phyloP scores from a whole-genome alignment of 23 red algal species.

The Gracilariopsis chorda region DNA sequence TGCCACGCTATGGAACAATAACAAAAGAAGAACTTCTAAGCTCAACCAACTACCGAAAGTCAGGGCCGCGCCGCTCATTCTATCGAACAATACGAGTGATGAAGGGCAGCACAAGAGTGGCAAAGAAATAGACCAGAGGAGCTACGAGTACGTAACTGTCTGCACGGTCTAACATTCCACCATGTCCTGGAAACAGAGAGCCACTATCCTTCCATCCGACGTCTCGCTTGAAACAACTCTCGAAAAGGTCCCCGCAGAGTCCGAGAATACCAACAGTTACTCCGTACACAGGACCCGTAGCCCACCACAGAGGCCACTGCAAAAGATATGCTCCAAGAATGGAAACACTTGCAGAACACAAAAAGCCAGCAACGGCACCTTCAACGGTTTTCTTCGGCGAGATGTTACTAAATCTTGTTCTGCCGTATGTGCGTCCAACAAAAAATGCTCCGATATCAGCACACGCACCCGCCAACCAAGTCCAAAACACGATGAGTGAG shows the following conservation, averaged over 20 bases:
- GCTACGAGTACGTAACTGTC: constrained; percentile 91
- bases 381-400: constrained; percentile 97
- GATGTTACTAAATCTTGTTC: constrained; percentile 65
- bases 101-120: constrained; percentile 78
- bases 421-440: constrained; percentile 74
- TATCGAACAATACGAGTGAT: constrained; percentile 37
- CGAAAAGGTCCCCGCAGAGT: constrained; percentile 94
- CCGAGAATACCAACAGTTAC: constrained; percentile 88
- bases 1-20: too few relatives aligned
- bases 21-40: too few relatives aligned
- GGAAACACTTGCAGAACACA: constrained; percentile 69
- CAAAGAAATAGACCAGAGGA: constrained; percentile 94
- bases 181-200: constrained; percentile 88
- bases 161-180: constrained; percentile 95
- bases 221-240: constrained; percentile 95
- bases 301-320: constrained; percentile 91
- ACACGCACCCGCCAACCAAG: constrained; percentile 84
- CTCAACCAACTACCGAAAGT: too few relatives aligned
- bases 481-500: constrained; percentile 88
- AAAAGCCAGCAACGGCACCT: constrained; percentile 90
- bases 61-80: neutral
- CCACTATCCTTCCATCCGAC: constrained; percentile 97
- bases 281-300: constrained; percentile 92
- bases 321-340: constrained; percentile 84
- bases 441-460: constrained; percentile 95